Conservation (phyloP, 2,329 filamentous ascomycete genomes). For the Cryphonectria naterciae region DNA sequence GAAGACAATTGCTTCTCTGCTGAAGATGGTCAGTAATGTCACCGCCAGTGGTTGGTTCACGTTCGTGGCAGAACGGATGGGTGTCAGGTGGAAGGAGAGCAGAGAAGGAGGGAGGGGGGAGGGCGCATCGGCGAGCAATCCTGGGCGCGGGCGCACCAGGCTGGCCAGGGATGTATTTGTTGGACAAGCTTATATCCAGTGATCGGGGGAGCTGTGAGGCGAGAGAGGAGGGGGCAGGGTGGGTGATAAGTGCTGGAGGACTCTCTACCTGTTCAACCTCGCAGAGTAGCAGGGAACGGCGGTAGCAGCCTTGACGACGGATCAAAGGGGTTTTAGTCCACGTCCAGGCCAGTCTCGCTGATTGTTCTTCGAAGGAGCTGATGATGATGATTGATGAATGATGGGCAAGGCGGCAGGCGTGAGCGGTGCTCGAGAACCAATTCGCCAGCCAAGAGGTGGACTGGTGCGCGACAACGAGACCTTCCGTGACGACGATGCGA, state of each 20-base stretch:
- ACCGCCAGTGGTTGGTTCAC: slow-evolving; percentile 5
- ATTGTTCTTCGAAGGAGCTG: slow-evolving; percentile 14
- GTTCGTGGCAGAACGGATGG: neutral
- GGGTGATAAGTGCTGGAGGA: slow-evolving; percentile 25
- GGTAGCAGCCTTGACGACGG: slow-evolving; percentile 28
- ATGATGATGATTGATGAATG: slow-evolving; percentile 12
- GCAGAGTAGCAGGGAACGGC: slow-evolving; percentile 27
- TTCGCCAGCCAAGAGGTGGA: slow-evolving; percentile 17
- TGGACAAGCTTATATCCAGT: slow-evolving; percentile 15
- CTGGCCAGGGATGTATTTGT: slow-evolving; percentile 6
- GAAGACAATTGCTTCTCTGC: slow-evolving; percentile 38
- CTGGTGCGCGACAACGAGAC: slow-evolving; percentile 22
- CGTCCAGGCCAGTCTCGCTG: slow-evolving; percentile 29
- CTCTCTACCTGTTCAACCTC: slow-evolving; percentile 31
- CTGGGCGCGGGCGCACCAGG: slow-evolving; percentile 9
- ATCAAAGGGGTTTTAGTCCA: slow-evolving; percentile 28
- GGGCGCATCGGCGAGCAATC: slow-evolving; percentile 1
- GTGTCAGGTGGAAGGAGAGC: neutral
- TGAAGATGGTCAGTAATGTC: slow-evolving; percentile 24
- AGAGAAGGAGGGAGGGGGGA: neutral
- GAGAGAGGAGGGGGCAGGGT: slow-evolving; percentile 13
- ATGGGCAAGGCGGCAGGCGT: slow-evolving; percentile 15
- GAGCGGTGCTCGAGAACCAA: slow-evolving; percentile 18
- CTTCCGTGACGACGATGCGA: slow-evolving; percentile 23
- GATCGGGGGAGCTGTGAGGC: slow-evolving; percentile 10